Conservation (phyloP, 202 grass and related monocot genomes). For the Elaeis oleifera region DNA sequence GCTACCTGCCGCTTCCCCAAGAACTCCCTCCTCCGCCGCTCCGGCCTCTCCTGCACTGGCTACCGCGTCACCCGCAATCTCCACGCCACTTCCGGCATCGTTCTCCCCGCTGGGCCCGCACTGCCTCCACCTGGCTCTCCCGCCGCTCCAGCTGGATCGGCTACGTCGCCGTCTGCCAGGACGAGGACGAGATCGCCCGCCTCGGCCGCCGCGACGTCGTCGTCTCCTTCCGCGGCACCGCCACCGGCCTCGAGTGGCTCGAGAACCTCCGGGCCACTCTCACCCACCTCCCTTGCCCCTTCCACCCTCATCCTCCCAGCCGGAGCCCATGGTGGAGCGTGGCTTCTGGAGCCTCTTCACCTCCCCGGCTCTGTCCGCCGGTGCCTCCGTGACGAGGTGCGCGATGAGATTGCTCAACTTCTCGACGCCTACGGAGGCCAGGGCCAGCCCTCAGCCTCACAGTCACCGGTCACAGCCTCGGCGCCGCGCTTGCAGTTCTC, state of each 20-base stretch:
- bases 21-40: constrained; percentile 24
- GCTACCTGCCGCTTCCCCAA: constrained; percentile 41
- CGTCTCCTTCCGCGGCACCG: constrained; percentile 42
- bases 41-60: constrained; percentile 22
- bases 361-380: constrained; percentile 5
- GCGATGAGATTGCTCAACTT: constrained; percentile 24
- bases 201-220: constrained; percentile 47
- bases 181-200: constrained; percentile 35
- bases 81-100: constrained; percentile 39
- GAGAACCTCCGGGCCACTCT: constrained; percentile 33
- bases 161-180: constrained; percentile 41
- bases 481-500: constrained; percentile 42
- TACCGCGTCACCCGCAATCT: constrained; percentile 45
- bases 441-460: constrained; percentile 34
- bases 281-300: constrained; percentile 9
- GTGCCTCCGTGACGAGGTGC: constrained; percentile 38
- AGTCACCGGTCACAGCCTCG: constrained; percentile 47
- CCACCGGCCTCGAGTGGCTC: constrained; percentile 37
- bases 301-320: background rate
- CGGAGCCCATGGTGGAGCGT: constrained; percentile 32
- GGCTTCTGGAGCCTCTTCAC: constrained; percentile 55
- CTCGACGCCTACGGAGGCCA: constrained; percentile 16
- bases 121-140: constrained; percentile 1
- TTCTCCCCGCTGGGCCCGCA: constrained; percentile 23
- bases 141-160: constrained; percentile 41